Conservation (phyloP, 345 rosid genomes). For the Bruguiera gymnorhiza region DNA sequence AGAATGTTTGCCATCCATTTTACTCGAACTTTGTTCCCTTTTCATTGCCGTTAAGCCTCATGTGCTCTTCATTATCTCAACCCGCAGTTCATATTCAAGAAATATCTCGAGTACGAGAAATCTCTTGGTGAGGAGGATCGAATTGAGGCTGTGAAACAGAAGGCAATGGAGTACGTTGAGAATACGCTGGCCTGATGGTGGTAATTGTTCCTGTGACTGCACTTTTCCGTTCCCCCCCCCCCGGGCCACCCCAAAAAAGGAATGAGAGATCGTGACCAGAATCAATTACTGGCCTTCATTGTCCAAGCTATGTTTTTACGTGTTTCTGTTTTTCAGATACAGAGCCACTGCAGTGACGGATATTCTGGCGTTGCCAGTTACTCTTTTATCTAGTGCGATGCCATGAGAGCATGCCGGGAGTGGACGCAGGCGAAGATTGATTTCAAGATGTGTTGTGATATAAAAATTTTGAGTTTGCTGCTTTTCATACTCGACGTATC, state of each 20-base stretch:
- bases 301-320: too few relatives aligned
- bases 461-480: background rate
- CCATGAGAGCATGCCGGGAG: too few relatives aligned
- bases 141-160: slow-evolving; percentile 65
- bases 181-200: slow-evolving; percentile 32
- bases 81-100: slow-evolving; percentile 85
- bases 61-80: background rate
- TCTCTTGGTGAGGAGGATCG: slow-evolving; percentile 53
- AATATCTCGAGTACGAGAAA: slow-evolving; percentile 76
- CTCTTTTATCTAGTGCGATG: too few relatives aligned
- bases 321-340: too few relatives aligned
- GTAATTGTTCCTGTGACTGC: too few relatives aligned
- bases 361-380: too few relatives aligned
- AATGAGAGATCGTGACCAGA: too few relatives aligned
- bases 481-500: too few relatives aligned
- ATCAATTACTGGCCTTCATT: too few relatives aligned
- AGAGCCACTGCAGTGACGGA: too few relatives aligned
- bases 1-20: background rate
- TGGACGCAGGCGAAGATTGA: background rate
- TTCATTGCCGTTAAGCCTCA: slow-evolving; percentile 1
- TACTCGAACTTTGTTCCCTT: slow-evolving; percentile 1
- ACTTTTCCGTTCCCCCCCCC: too few relatives aligned
- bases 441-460: background rate
- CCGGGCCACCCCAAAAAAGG: too few relatives aligned
- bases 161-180: slow-evolving; percentile 82